Evolutionary conservation across 2,329 filamentous ascomycete genomes (phyloP).

Genomic region (Clarireedia homoeocarpa): DNA sequence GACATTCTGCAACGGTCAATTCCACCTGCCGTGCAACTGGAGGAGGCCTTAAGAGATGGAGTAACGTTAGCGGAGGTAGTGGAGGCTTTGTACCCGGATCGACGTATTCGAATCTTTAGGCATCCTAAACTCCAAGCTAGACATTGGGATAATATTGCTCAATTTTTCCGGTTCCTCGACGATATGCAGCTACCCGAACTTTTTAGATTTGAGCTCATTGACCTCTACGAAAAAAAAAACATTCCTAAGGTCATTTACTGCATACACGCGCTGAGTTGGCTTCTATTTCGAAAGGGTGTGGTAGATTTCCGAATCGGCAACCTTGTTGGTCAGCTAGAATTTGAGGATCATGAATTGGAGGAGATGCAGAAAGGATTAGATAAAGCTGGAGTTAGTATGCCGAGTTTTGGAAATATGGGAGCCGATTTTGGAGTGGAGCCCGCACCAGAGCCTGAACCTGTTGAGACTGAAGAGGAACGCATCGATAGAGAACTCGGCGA

Average conservation of each 20-base stretch:
- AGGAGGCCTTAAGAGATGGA: conserved; percentile 86
- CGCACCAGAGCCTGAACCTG: conserved; percentile 63
- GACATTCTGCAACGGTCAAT: conserved; percentile 78
- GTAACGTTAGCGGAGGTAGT: conserved; percentile 93
- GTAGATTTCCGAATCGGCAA: conserved; percentile 96
- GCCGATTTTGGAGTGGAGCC: conserved; percentile 88
- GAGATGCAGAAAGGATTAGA: conserved; percentile 95
- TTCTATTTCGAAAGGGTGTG: conserved; percentile 91
- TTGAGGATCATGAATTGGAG: conserved; percentile 95
- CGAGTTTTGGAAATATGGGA: conserved; percentile 95
- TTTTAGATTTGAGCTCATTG: conserved; percentile 94
- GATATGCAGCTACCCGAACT: conserved; percentile 89
- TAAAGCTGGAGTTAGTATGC: conserved; percentile 91
- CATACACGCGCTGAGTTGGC: conserved; percentile 93
- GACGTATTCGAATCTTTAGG: conserved; percentile 74
- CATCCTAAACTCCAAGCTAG: conserved; percentile 81
- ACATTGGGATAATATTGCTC: conserved; percentile 95
- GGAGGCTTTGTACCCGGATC: conserved; percentile 73
- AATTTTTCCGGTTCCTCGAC: conserved; percentile 90
- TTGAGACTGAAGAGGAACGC: conserved; percentile 84
- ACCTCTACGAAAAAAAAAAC: conserved; percentile 99
- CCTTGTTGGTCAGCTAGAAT: conserved; percentile 89
- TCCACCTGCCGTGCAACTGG: conserved; percentile 85
- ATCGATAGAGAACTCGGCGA: conserved; percentile 75
- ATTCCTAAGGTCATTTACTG: conserved; percentile 99